Evolutionary conservation across 768 basidiomycete genomes (phyloP), one percentile per base, ranked within the genome.

Genomic region (Suillus clintonianus): DNA sequence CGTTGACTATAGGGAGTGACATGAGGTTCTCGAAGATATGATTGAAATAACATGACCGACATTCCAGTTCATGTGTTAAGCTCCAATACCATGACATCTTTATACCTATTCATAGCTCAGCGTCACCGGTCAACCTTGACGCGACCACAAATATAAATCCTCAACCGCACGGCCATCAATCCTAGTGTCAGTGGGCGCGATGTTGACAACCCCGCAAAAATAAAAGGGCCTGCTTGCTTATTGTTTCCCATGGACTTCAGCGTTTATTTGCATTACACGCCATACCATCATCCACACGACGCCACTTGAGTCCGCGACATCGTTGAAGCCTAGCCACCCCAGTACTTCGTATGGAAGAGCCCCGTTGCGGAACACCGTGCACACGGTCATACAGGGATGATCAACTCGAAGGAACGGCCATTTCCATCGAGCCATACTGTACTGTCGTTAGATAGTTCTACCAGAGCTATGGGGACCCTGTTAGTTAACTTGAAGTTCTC

Each of bases 251-350:
- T 73, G 69, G 66, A 80, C 86, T 32, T 74, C 66, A 13, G 84
- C 80, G 68, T 88, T 84, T 37, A 78, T 72, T 70, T 87, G 85
- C 85, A 69, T 87, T 86, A 67, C 85, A 80, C 13, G 74, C 76
- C 82, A 86, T 87, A 13, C 85, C 86, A 65, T 87, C 86, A 65
- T 87, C 83, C 85, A 85, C 30, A 82, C 64, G 3, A 88, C 76
- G 45, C 82, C 72, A 27, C 65, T 71, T n/a, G 82, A 83, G 54
- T 86, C 79, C 4, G 84, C 83, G 3, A 85, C 11, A n/a, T n/a
- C n/a, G 10, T 4, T 4, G n/a, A n/a, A n/a, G n/a, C 19, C 17
- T 42, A 17, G 41, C 41, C 41, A 42, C 41, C 27, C 41, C 27
- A 27, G 27, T 27, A 27, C 27, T 27, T 27, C 2, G 27, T 27